Conservation (phyloP, 208 protist genomes). For the Acanthamoeba triangularis region DNA sequence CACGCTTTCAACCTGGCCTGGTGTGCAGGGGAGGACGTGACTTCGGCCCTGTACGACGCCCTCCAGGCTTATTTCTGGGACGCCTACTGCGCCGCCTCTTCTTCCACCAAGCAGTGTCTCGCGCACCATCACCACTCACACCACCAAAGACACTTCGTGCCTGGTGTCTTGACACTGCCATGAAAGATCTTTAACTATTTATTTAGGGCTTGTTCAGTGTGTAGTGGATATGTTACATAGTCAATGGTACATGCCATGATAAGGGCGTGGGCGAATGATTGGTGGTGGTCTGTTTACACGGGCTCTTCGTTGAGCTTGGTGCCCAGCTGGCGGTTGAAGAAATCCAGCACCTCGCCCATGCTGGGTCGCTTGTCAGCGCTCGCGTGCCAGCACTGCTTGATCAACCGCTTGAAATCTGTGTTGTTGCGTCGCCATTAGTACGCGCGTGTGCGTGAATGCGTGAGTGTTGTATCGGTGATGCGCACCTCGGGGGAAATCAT, state of each 20-base stretch:
- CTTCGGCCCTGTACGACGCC: neutral
- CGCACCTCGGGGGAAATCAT: neutral
- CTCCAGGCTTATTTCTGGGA: neutral
- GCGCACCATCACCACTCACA: too few relatives aligned
- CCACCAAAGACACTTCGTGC: too few relatives aligned
- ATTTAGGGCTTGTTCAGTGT: too few relatives aligned
- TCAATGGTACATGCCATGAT: too few relatives aligned
- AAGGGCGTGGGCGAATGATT: too few relatives aligned
- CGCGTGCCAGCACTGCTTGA: slow-evolving; percentile 49
- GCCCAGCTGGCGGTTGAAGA: neutral
- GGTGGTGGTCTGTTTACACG: neutral
- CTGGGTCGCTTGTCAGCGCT: slow-evolving; percentile 1
- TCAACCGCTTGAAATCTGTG: neutral
- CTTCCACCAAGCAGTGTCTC: too few relatives aligned
- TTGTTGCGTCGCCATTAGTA: too few relatives aligned
- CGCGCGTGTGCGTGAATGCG: too few relatives aligned
- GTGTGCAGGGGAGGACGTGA: slow-evolving; percentile 4
- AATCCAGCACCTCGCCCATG: neutral
- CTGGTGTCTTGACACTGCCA: too few relatives aligned
- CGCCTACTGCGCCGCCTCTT: neutral
- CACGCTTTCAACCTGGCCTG: too few relatives aligned
- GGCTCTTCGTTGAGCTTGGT: neutral
- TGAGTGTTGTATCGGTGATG: neutral
- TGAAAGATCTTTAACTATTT: too few relatives aligned
- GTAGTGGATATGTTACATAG: too few relatives aligned